Evolutionary conservation across 352 stramenopile species (phyloP), one percentile per base, ranked within the genome.

Genomic region (Globisporangium splendens): DNA sequence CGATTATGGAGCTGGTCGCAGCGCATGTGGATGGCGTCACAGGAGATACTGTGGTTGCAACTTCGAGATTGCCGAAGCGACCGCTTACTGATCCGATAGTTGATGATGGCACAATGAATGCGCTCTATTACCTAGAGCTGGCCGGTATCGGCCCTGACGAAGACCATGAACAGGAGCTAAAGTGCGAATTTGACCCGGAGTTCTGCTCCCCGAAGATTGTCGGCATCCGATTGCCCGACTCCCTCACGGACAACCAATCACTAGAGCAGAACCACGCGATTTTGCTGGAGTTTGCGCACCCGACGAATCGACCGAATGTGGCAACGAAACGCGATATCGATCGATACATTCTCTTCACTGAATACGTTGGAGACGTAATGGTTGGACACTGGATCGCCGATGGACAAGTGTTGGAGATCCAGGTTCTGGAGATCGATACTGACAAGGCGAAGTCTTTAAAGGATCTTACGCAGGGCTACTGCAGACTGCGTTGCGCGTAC

Each of bases 171-270:
- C 28, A 50, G 10, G 8, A 41, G 8, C 54, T 84, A 1, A 33
- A 72, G 38, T 91, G 81, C 52, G 78, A 75, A 42, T 72, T 86
- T 24, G 80, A 90, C 33, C 12, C 67, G 6, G 60, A 68, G 10
- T 83, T 86, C 59, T 91, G 81, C 54, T 20, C 60, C 4, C 78
- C 78, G 7, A 75, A 73, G 56, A 72, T 91, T 20, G 56, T 79
- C 6, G 63, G 61, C 11, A 89, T 91, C 33, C 66, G 60, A 6
- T 44, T 91, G 17, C 78, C 78, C 0, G 64, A 89, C 31, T 47
- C 86, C 35, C 28, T 49, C 1, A 20, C 60, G 0, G 21, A 53
- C 1, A 51, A 61, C 8, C 51, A 55, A 10, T 66, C 69, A 1
- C 61, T 93, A 10, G 20, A 62, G 33, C 50, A 54, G 21, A 78